Base-by-base conservation (phyloP, 306 rosid genomes). In the Gastrolobium villosum region DNA sequence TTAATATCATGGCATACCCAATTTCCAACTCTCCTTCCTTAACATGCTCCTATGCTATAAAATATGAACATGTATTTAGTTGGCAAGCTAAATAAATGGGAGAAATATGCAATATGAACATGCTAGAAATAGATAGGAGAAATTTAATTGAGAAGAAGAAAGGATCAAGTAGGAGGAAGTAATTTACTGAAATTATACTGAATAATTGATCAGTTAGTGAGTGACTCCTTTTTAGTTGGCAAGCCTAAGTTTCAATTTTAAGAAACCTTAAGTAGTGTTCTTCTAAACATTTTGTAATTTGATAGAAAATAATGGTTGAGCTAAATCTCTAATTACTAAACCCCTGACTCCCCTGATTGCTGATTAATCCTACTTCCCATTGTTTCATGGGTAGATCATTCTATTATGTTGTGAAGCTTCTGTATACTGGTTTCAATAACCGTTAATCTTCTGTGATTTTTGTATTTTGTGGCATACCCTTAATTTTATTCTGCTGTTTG, bases 31-130 rank as follows among this genome's bases (percentile, higher is more conserved):
- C 45, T 40, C 26, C 73, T 37, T 31, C 69, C 59, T 50, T 74
- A 39, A 35, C 32, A 64, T 72, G 71, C 32, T 65, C 55, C 14
- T 50, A 64, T 45, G 32, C 75, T 39, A 77, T 59, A 73, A 50
- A 68, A 60, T 69, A 50, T 52, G 55, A 20, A 20, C 26, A 20
- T 20, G 26, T 20, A 20, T 20, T 20, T 20, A 20, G 26, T 20
- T 20, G 26, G 26, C 26, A 20, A 20, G 26, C 26, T 20, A 20
- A 20, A 20, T 20, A 20, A 1, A 20, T 20, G 26, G 26, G 26
- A 20, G 26, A 20, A 20, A 20, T 20, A 20, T 20, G 26, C 26
- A 20, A 20, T 20, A 20, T 20, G 26, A 20, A 20, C 26, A 20
- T 20, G 26, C 26, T 37, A 40, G 57, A 74, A 50, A 81, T 59